Conservation (phyloP, 2,329 filamentous ascomycete species). For the Dothideomycetidae sp. region DNA sequence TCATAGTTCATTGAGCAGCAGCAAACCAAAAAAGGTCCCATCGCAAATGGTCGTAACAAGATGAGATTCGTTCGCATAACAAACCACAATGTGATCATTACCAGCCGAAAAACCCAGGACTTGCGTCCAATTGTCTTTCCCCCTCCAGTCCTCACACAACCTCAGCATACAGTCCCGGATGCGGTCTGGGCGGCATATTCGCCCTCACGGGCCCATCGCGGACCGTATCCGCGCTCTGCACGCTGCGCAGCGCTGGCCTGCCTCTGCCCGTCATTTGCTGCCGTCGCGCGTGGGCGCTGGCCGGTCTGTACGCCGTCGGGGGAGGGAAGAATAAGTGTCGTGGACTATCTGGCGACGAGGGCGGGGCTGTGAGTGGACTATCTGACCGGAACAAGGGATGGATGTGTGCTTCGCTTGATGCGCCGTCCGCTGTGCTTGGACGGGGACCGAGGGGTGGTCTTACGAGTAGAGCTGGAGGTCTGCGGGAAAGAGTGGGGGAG, state of each 20-base stretch:
- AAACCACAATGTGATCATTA: too few relatives aligned
- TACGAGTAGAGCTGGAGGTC: constrained; percentile 7
- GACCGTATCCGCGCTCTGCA: constrained; percentile 3
- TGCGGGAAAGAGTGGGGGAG: constrained; percentile 1
- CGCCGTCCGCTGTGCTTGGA: too few relatives aligned
- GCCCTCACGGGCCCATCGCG: constrained; percentile 3
- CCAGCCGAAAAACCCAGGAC: too few relatives aligned
- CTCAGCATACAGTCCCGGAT: constrained; percentile 2
- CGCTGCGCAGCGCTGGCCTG: constrained; percentile 3
- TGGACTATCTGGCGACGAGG: constrained; percentile 47
- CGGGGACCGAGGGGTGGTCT: constrained; percentile 15
- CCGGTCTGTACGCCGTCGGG: background rate
- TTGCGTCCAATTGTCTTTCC: too few relatives aligned
- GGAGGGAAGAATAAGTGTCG: background rate
- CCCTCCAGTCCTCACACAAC: too few relatives aligned
- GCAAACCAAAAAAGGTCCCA: too few relatives aligned
- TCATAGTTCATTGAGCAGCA: too few relatives aligned
- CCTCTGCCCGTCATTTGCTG: background rate
- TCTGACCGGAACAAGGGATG: constrained; percentile 66
- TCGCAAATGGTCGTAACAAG: too few relatives aligned
- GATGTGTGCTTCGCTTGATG: constrained; percentile 55
- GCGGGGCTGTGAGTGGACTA: constrained; percentile 49
- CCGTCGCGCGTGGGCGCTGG: background rate
- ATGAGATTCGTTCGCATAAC: too few relatives aligned
- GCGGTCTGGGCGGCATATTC: constrained; percentile 5